A percentile compares a stretch with the other conserved stretches of the same genome.
These are phyloP conservation scores for Pichia terricola DNA, from an alignment of 1,139 yeast species.

Conservation along the genomic window DNA sequence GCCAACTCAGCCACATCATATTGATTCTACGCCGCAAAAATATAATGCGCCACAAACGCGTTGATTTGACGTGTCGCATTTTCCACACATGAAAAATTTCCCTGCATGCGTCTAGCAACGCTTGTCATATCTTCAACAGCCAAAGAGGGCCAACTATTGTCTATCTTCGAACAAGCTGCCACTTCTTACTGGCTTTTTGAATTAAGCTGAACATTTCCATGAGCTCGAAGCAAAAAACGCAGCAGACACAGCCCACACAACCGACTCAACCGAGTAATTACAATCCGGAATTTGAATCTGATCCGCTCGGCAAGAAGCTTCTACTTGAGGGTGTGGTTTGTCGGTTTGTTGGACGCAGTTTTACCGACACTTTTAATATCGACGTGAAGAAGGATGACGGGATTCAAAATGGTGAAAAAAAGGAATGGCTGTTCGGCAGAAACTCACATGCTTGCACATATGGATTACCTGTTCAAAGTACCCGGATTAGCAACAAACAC, in stretches of 20 bases:
- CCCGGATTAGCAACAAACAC: conserved; percentile 70
- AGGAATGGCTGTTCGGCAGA: conserved; percentile 73
- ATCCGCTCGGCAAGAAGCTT: conserved; percentile 29
- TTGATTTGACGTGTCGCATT: too few species aligned
- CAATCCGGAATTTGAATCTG: conserved; percentile 25
- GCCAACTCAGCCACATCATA: too few species aligned
- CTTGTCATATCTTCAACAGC: too few species aligned
- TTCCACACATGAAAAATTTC: too few species aligned
- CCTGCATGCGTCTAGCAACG: too few species aligned
- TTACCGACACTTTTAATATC: conserved; percentile 18
- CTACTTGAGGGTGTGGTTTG: conserved; percentile 23
- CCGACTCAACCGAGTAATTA: conserved; percentile 49
- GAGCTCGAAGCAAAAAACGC: neutral
- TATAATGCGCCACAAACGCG: too few species aligned
- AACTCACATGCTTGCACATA: conserved; percentile 51
- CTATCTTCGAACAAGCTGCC: too few species aligned
- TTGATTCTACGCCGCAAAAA: too few species aligned
- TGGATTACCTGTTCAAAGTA: conserved; percentile 45
- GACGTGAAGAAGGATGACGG: conserved; percentile 25
- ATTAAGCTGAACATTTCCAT: too few species aligned
- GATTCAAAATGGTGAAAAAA: conserved; percentile 15
- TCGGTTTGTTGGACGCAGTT: conserved; percentile 51
- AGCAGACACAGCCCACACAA: conserved; percentile 37
- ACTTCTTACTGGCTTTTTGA: too few species aligned
- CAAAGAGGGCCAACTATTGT: too few species aligned